These are phyloP conservation scores for Capsella rubella DNA, from an alignment of 441 rosid genomes.

Conservation along the genomic window DNA sequence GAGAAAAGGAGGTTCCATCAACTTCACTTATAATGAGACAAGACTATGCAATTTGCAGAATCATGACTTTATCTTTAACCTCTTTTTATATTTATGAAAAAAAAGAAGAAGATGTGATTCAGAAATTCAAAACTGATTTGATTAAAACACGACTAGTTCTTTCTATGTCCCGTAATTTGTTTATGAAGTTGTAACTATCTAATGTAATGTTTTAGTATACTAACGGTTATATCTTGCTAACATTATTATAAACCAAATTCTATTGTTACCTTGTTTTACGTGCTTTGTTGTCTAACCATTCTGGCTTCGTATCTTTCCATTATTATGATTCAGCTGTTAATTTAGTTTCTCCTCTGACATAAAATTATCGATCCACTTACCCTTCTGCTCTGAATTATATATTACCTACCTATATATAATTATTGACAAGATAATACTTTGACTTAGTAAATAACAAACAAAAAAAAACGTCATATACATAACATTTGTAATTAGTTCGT, in stretches of 20 bases:
- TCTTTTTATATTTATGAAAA: not conserved
- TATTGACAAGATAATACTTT: conserved; percentile 1
- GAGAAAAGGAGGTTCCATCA: conserved; percentile 13
- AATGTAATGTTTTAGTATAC: not conserved
- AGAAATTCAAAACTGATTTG: not conserved
- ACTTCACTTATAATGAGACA: conserved; percentile 30
- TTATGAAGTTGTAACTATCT: not conserved
- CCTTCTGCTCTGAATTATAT: not conserved
- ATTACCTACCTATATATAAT: not conserved
- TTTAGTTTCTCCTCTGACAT: conserved; percentile 2
- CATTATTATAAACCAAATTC: not conserved
- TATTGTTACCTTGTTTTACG: not conserved
- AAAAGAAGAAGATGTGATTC: not conserved
- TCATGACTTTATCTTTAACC: conserved; percentile 18
- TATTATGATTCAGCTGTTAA: not conserved
- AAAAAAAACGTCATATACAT: not conserved
- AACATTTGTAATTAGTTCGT: not conserved
- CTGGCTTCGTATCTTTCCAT: not conserved
- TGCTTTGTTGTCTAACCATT: not conserved
- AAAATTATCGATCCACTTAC: not conserved
- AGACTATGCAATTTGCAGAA: conserved; percentile 30
- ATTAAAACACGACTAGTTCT: not conserved
- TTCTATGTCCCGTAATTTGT: not conserved
- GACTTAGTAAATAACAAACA: not conserved
- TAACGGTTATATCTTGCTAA: conserved; percentile 3